phyloP scores from a whole-genome alignment of 257 asterid species.

The Lantana camara region DNA sequence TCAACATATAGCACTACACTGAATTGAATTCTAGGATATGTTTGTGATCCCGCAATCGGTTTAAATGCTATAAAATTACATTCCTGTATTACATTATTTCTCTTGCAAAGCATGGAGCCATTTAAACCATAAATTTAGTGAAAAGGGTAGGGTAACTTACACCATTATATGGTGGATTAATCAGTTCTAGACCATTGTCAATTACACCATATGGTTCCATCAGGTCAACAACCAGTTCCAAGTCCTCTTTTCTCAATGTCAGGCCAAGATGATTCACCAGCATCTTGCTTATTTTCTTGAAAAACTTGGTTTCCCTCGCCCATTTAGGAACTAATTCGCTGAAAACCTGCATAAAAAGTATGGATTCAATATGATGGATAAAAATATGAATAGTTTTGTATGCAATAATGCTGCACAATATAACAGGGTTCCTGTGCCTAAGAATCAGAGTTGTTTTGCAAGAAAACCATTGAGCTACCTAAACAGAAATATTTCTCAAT shows the following conservation, averaged over 20 bases:
- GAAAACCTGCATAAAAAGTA: slow-evolving; percentile 65
- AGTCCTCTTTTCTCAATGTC: slow-evolving; percentile 79
- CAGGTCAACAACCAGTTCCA: slow-evolving; percentile 84
- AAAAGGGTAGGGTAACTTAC: slow-evolving; percentile 58
- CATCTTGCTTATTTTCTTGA: slow-evolving; percentile 59
- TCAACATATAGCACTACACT: neutral
- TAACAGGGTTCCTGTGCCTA: neutral
- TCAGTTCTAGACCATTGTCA: slow-evolving; percentile 72
- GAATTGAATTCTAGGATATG: neutral
- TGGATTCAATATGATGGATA: slow-evolving; percentile 25
- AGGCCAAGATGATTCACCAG: slow-evolving; percentile 91
- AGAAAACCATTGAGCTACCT: neutral
- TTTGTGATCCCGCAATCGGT: slow-evolving; percentile 8
- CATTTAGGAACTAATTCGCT: slow-evolving; percentile 68
- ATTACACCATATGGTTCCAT: slow-evolving; percentile 99
- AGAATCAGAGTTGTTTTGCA: slow-evolving; percentile 4
- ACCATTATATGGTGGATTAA: slow-evolving; percentile 85
- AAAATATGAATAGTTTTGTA: slow-evolving; percentile 10
- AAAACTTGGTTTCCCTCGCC: slow-evolving; percentile 67
- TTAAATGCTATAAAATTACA: slow-evolving; percentile 1
- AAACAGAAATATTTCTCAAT: neutral
- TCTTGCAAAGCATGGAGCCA: slow-evolving; percentile 30
- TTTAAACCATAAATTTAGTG: slow-evolving; percentile 13
- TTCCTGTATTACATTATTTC: slow-evolving; percentile 18
- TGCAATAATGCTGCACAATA: slow-evolving; percentile 13